Evolutionary conservation across 129 eudicot genomes (phyloP).

Genomic region (Artemisia tridentata): DNA sequence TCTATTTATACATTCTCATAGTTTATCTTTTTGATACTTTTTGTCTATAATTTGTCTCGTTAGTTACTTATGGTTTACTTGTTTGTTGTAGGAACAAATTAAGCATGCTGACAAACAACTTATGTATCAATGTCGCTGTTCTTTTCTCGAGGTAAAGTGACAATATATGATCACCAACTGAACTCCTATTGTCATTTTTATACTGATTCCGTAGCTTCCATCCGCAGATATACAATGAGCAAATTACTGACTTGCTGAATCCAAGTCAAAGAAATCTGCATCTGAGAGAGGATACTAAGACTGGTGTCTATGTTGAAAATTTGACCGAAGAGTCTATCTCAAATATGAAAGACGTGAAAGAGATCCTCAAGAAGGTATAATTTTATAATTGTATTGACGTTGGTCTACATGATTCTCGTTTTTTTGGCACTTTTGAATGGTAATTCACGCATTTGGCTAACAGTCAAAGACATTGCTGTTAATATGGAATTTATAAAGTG

Average conservation of each 20-base stretch:
- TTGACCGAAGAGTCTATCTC: slow-evolving; percentile 73
- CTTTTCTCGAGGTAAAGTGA: slow-evolving; percentile 81
- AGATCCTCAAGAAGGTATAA: slow-evolving; percentile 75
- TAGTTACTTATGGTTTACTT: slow-evolving; percentile 11
- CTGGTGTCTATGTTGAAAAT: slow-evolving; percentile 93
- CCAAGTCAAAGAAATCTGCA: slow-evolving; percentile 86
- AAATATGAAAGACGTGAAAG: slow-evolving; percentile 65
- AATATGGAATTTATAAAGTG: neutral
- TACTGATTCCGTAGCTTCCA: slow-evolving; percentile 17
- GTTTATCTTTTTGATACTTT: slow-evolving; percentile 3
- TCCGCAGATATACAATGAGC: slow-evolving; percentile 95
- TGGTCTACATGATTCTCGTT: neutral
- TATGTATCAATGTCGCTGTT: slow-evolving; percentile 85
- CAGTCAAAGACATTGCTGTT: neutral
- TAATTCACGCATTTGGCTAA: neutral
- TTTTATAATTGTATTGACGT: neutral
- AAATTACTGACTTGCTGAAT: slow-evolving; percentile 88
- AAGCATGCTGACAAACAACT: slow-evolving; percentile 79
- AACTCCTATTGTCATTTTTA: neutral
- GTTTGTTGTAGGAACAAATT: slow-evolving; percentile 59
- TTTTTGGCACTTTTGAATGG: too few species aligned
- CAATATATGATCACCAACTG: slow-evolving; percentile 1
- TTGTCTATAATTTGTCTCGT: neutral
- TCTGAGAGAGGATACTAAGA: slow-evolving; percentile 86
- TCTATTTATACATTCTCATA: neutral